These are phyloP conservation scores for Stevia rebaudiana DNA, from an alignment of 140 eudicot genomes.

Conservation along the genomic window DNA sequence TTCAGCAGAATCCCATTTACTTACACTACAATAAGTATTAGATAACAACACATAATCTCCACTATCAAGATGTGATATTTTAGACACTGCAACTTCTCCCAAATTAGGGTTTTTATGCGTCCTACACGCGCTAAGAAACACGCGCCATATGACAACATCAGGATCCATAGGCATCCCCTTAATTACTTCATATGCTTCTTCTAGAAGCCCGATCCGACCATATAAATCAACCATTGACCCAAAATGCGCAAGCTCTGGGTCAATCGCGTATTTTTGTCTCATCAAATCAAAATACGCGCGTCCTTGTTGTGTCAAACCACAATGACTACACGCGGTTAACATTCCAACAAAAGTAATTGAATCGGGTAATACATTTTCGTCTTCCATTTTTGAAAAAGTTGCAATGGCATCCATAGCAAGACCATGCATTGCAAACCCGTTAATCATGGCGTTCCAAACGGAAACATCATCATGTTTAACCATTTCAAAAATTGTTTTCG, in stretches of 20 bases:
- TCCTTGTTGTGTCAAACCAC: constrained; percentile 65
- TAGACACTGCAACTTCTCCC: constrained; percentile 52
- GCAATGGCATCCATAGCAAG: constrained; percentile 70
- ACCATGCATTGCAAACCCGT: constrained; percentile 82
- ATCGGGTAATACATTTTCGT: constrained; percentile 53
- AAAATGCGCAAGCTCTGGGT: constrained; percentile 76
- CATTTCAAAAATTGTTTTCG: constrained; percentile 44
- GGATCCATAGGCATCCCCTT: constrained; percentile 65
- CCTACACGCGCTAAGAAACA: constrained; percentile 86
- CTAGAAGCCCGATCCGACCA: constrained; percentile 66
- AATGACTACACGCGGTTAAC: constrained; percentile 77
- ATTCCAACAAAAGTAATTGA: constrained; percentile 66
- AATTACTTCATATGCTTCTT: constrained; percentile 72
- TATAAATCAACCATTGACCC: constrained; percentile 87
- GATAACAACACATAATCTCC: constrained; percentile 85
- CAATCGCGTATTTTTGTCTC: constrained; percentile 42
- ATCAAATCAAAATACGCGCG: constrained; percentile 57
- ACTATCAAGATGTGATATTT: constrained; percentile 45
- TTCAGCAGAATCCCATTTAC: constrained; percentile 70
- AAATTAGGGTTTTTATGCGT: constrained; percentile 53
- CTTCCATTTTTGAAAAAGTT: constrained; percentile 51
- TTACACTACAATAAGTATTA: constrained; percentile 63
- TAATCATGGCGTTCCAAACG: constrained; percentile 79
- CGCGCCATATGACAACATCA: constrained; percentile 81
- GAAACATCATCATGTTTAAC: constrained; percentile 46